These are phyloP conservation scores for Vaccinium macrocarpon DNA, from an alignment of 148 eudicot genomes.

Conservation along the genomic window DNA sequence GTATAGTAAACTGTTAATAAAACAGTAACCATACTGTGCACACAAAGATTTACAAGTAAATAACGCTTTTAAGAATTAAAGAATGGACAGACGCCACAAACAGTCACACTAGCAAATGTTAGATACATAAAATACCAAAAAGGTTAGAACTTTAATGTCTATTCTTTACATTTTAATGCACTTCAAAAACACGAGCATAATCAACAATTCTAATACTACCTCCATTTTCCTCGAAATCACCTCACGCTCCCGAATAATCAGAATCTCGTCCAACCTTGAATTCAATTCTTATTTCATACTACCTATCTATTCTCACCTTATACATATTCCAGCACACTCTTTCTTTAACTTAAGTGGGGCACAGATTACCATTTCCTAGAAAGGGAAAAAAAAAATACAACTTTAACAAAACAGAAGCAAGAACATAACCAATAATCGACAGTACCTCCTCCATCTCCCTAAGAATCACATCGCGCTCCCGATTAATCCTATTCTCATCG, in stretches of 20 bases:
- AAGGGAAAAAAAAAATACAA: background rate
- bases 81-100: too few relatives aligned
- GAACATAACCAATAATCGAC: background rate
- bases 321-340: too few relatives aligned
- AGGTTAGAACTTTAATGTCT: too few relatives aligned
- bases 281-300: constrained; percentile 26
- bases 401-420: background rate
- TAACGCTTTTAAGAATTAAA: background rate
- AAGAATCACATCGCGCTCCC: constrained; percentile 88
- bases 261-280: constrained; percentile 59
- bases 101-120: too few relatives aligned
- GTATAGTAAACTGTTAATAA: too few relatives aligned
- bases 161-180: too few relatives aligned
- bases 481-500: constrained; percentile 47
- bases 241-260: constrained; percentile 62
- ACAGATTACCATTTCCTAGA: background rate
- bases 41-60: background rate
- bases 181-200: background rate
- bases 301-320: too few relatives aligned
- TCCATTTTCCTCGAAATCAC: constrained; percentile 88
- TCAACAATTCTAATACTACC: constrained; percentile 39
- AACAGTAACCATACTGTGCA: too few relatives aligned
- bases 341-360: background rate
- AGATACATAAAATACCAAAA: too few relatives aligned
- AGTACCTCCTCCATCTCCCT: constrained; percentile 93